These are phyloP conservation scores for Fraxinus pennsylvanica DNA, from an alignment of 257 asterid species.

Conservation along the genomic window DNA sequence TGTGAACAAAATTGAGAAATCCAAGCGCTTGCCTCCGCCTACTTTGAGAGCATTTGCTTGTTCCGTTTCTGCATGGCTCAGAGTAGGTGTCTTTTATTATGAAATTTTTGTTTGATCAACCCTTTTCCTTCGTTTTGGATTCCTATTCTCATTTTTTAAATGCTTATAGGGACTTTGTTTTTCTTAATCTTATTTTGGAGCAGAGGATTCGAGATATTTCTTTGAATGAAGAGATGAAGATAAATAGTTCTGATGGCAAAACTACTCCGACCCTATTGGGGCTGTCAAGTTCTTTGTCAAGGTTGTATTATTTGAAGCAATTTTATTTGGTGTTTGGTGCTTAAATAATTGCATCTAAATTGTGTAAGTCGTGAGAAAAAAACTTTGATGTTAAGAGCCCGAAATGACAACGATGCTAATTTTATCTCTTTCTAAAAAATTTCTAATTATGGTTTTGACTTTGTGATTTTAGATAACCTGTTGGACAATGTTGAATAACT, in stretches of 20 bases:
- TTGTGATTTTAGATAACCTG: constrained; percentile 7
- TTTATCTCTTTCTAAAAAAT: constrained; percentile 6
- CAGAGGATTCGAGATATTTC: constrained; percentile 79
- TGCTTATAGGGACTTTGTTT: not conserved
- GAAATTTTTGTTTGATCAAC: constrained; percentile 8
- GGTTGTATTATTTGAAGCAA: constrained; percentile 44
- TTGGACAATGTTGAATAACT: constrained; percentile 19
- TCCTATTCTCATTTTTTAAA: not conserved
- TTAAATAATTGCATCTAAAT: not conserved
- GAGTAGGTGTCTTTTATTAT: constrained; percentile 41
- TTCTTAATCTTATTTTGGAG: constrained; percentile 15
- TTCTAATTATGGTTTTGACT: constrained; percentile 1
- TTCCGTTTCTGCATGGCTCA: constrained; percentile 71
- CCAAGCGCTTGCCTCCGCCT: constrained; percentile 66
- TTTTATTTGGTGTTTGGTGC: not conserved
- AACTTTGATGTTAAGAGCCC: constrained; percentile 1
- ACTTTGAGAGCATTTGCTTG: constrained; percentile 82
- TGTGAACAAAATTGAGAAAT: constrained; percentile 57
- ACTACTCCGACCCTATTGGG: constrained; percentile 78
- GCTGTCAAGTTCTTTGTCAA: constrained; percentile 81
- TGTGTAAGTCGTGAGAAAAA: not conserved
- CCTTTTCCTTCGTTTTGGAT: not conserved
- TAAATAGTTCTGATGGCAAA: constrained; percentile 47
- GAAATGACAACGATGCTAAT: constrained; percentile 13
- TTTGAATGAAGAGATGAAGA: constrained; percentile 80